A percentile compares a stretch with the other conserved stretches of the same genome.
Evolutionary conservation across 768 basidiomycete species (phyloP).

Genomic region (Holtermannia corniformis): DNA sequence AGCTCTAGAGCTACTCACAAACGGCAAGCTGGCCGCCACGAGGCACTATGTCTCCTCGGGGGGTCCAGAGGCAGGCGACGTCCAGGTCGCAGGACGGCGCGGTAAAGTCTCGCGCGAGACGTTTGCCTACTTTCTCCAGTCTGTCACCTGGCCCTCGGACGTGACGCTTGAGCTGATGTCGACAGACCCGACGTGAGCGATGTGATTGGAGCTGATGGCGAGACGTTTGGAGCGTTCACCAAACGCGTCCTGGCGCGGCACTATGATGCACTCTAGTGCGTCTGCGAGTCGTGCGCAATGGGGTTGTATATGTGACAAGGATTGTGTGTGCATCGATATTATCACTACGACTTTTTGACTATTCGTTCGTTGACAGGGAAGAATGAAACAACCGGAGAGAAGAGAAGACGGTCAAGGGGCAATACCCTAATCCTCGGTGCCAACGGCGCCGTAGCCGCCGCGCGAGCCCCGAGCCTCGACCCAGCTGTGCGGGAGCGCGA

Average conservation of each 20-base stretch:
- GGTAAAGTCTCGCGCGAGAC: conserved; percentile 69
- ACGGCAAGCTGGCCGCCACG: conserved; percentile 70
- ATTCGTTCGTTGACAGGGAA: not conserved
- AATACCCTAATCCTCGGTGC: conserved; percentile 6
- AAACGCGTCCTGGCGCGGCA: conserved; percentile 65
- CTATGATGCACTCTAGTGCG: conserved; percentile 35
- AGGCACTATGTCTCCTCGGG: conserved; percentile 81
- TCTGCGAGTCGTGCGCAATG: not conserved
- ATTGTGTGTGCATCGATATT: not conserved
- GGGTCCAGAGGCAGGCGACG: conserved; percentile 36
- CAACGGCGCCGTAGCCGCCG: conserved; percentile 28
- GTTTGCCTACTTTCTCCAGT: conserved; percentile 46
- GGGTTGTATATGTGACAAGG: not conserved
- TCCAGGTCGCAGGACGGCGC: conserved; percentile 14
- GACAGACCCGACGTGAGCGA: conserved; percentile 73
- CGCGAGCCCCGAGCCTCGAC: conserved; percentile 20
- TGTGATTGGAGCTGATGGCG: conserved; percentile 52
- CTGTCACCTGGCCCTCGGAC: conserved; percentile 7
- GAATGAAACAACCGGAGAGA: not conserved
- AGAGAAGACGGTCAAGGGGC: not conserved
- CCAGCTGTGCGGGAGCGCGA: conserved; percentile 28
- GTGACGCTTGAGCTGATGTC: not conserved
- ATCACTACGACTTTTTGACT: too few species aligned
- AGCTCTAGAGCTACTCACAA: conserved; percentile 81
- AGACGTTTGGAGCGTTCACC: conserved; percentile 85